A percentile compares a stretch with the other conserved stretches of the same genome.
phyloP scores from a whole-genome alignment of 2,329 filamentous ascomycete species.

The Boeremia lycopersici region DNA sequence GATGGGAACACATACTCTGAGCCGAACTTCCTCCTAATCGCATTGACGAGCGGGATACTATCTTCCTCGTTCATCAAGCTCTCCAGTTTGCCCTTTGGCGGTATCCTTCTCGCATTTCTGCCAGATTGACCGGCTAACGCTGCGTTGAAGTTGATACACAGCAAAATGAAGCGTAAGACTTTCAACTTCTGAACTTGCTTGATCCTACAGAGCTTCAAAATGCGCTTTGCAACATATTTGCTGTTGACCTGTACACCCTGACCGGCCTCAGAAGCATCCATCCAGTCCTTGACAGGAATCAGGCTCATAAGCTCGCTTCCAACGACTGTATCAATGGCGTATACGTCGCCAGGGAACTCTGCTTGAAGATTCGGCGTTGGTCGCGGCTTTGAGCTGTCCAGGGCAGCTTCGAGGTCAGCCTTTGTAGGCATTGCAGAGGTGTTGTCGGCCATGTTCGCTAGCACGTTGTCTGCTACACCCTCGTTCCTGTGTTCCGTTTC shows the following conservation, averaged over 20 bases:
- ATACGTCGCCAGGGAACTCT: slow-evolving; percentile 72
- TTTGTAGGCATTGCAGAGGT: slow-evolving; percentile 70
- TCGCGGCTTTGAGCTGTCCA: slow-evolving; percentile 73
- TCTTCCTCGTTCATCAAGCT: slow-evolving; percentile 60
- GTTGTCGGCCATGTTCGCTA: slow-evolving; percentile 66
- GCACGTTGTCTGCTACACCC: slow-evolving; percentile 53
- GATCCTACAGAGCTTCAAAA: slow-evolving; percentile 63
- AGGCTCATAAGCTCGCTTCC: slow-evolving; percentile 69
- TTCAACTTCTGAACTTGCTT: slow-evolving; percentile 56
- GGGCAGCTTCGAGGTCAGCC: slow-evolving; percentile 67
- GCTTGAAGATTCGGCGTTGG: slow-evolving; percentile 73
- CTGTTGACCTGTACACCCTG: slow-evolving; percentile 64
- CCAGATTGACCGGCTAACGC: slow-evolving; percentile 43
- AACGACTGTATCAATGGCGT: slow-evolving; percentile 69
- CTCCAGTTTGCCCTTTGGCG: slow-evolving; percentile 68
- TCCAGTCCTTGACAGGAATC: slow-evolving; percentile 76
- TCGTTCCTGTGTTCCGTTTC: slow-evolving; percentile 31
- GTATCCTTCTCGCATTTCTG: slow-evolving; percentile 56
- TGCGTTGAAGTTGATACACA: slow-evolving; percentile 56
- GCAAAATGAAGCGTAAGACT: slow-evolving; percentile 55
- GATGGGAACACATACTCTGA: slow-evolving; percentile 31
- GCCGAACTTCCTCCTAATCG: slow-evolving; percentile 67
- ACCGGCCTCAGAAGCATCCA: slow-evolving; percentile 66
- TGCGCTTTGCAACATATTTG: slow-evolving; percentile 68
- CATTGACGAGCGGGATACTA: slow-evolving; percentile 32